These are phyloP conservation scores for Hypomyces rosellus DNA, from an alignment of 2,329 filamentous ascomycete species.

Conservation along the genomic window DNA sequence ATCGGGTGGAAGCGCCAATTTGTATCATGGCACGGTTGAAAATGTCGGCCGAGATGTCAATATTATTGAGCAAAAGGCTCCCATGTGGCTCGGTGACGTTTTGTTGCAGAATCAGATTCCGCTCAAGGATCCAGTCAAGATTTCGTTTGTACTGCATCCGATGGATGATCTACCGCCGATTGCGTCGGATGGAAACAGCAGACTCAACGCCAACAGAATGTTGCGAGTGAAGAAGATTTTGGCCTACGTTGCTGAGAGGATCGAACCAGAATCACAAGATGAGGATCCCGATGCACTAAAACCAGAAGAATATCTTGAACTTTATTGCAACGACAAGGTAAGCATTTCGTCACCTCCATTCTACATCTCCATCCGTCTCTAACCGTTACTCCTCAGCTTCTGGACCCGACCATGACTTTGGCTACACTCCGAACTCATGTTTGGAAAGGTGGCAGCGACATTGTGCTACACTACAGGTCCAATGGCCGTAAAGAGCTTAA, in stretches of 20 bases:
- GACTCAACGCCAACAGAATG: conserved; percentile 96
- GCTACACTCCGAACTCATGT: conserved; percentile 85
- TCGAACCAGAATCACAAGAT: conserved; percentile 64
- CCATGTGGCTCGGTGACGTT: conserved; percentile 88
- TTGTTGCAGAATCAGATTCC: conserved; percentile 77
- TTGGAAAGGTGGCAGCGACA: conserved; percentile 93
- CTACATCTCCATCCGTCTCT: conserved; percentile 1
- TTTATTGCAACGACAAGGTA: conserved; percentile 92
- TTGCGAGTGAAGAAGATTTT: conserved; percentile 91
- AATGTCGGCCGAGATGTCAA: conserved; percentile 72
- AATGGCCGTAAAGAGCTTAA: conserved; percentile 71
- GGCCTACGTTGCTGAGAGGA: conserved; percentile 83
- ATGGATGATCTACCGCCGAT: conserved; percentile 69
- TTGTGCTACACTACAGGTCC: conserved; percentile 82
- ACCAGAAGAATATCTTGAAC: conserved; percentile 88
- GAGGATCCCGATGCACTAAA: conserved; percentile 55
- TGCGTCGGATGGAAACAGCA: conserved; percentile 73
- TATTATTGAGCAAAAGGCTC: conserved; percentile 76
- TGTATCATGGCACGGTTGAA: conserved; percentile 85
- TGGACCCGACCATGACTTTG: conserved; percentile 83
- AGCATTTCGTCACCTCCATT: conserved; percentile 23
- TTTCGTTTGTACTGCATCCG: conserved; percentile 88
- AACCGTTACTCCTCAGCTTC: conserved; percentile 37
- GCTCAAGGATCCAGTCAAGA: conserved; percentile 86
- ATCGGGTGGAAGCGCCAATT: conserved; percentile 64